phyloP scores from a whole-genome alignment of 129 eudicot genomes.

The Rutidosis leptorrhynchoides region DNA sequence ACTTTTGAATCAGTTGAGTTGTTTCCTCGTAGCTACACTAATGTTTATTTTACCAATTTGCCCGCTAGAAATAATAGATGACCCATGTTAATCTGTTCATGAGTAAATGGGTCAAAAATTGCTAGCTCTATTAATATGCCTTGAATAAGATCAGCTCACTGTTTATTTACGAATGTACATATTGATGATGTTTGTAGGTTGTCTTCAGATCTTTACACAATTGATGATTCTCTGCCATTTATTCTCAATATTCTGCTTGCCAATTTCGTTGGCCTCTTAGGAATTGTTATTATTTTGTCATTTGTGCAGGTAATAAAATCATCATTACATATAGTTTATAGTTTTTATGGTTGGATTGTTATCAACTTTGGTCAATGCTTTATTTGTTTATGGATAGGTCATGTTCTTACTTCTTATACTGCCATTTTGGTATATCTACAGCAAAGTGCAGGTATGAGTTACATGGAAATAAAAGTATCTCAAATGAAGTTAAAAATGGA shows the following conservation, averaged over 20 bases:
- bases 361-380: neutral
- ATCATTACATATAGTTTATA: slow-evolving; percentile 1
- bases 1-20: too few relatives aligned
- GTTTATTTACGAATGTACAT: slow-evolving; percentile 1
- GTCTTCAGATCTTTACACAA: slow-evolving; percentile 94
- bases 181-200: slow-evolving; percentile 44
- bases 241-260: slow-evolving; percentile 97
- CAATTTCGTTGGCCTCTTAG: slow-evolving; percentile 85
- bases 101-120: neutral
- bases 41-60: neutral
- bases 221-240: slow-evolving; percentile 90
- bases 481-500: neutral
- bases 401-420: slow-evolving; percentile 68
- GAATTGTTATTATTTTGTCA: slow-evolving; percentile 73
- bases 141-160: neutral
- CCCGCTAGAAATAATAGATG: slow-evolving; percentile 4
- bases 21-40: neutral
- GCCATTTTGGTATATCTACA: slow-evolving; percentile 86
- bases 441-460: slow-evolving; percentile 70
- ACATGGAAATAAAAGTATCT: neutral
- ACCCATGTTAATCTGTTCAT: neutral
- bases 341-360: neutral
- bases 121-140: neutral
- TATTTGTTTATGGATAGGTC: slow-evolving; percentile 51
- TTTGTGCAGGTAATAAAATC: slow-evolving; percentile 64